Evolutionary conservation across 495 filamentous ascomycete genomes (phyloP), one percentile per base, ranked within the genome.

Genomic region (Clohesyomyces aquaticus): DNA sequence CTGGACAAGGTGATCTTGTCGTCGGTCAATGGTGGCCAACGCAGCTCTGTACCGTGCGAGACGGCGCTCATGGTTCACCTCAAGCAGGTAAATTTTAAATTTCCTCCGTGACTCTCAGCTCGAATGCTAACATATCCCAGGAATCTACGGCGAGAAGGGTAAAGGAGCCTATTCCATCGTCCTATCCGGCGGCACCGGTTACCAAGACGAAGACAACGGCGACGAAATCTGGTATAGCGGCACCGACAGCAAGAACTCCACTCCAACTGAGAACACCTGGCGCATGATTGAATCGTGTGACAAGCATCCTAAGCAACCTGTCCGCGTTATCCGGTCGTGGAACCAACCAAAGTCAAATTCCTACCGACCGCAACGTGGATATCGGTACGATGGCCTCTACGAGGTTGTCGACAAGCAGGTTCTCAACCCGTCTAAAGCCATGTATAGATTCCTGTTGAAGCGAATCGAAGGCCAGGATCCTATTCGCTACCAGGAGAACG

Each of bases 381-480:
- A 83, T 3, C 71, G 84, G 12, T 86, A 85, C 56, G 84, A 87
- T 69, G 84, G 84, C 0, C 66, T 87, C 4, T 87, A 87, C 61
- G 66, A 72, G n/a, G 73, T 82, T 12, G 68, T 69, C 2, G 58
- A 56, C 18, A 71, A 61, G 29, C 58, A 77, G 64, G 35, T 73
- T 3, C 27, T 80, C 1, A 72, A 83, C 61, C 14, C 22, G 8
- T 61, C 60, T 4, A 76, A 63, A 22, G 73, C 71, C 0, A 70
- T 73, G 59, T 71, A 79, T 60, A 68, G 74, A 4, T 84, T 83
- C 67, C 62, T 61, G 3, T 56, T 84, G 8, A 55, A 59, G 46
- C 69, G 82, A 2, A 22, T 66, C 2, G 1, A 41, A 10, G 75
- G 70, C 1, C 82, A 84, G 63, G 61, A 75, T 55, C 72, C 78